Evolutionary conservation across 1,284 basidiomycete genomes (phyloP), one percentile per base, ranked within the genome.

Genomic region (Naganishia albida): DNA sequence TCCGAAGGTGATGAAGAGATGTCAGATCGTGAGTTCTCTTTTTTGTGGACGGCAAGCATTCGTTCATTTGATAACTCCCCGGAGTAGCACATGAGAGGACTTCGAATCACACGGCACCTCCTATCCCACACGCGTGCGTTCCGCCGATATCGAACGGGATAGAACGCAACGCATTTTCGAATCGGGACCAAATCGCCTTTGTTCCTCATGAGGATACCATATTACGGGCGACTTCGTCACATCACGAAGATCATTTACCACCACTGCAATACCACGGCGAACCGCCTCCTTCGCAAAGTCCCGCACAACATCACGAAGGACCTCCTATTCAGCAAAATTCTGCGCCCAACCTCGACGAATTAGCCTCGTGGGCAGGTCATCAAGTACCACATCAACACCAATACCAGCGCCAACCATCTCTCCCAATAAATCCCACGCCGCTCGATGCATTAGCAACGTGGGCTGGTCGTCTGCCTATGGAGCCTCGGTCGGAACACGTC

Each of bases 361-460:
- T 15, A 20, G 42, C 15, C 7, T 7, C 42, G 16, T 20, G 42
- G n/a, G 13, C n/a, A 4, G 42, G 16, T 43, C 6, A 15, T 15
- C 42, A 20, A 18, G 16, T 6, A 20, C 28, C 15, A 2, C 51
- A 34, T 8, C 28, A 30, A 26, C 16, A 53, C 39, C 28, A 26
- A 39, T 10, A n/a, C 15, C n/a, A 39, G 28, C 51, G 10, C 34
- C 6, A 34, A 34, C 4, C 34, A 34, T 10, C 34, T 6, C 34
- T 34, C 10, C 34, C 34, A 34, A 4, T 10, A 10, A 34, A 34
- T 10, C 34, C 34, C 6, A 34, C 34, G 10, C 34, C 34, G 6
- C 34, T 55, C 7, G 53, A 55, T 10, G 34, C 39, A 26, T 55
- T 55, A 23, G 38, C 53, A 3, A 12, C 38, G 15, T 55, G 53